Evolutionary conservation across 2,329 filamentous ascomycete genomes (phyloP), one percentile per base, ranked within the genome.

Genomic region (Alternaria ethzedia): DNA sequence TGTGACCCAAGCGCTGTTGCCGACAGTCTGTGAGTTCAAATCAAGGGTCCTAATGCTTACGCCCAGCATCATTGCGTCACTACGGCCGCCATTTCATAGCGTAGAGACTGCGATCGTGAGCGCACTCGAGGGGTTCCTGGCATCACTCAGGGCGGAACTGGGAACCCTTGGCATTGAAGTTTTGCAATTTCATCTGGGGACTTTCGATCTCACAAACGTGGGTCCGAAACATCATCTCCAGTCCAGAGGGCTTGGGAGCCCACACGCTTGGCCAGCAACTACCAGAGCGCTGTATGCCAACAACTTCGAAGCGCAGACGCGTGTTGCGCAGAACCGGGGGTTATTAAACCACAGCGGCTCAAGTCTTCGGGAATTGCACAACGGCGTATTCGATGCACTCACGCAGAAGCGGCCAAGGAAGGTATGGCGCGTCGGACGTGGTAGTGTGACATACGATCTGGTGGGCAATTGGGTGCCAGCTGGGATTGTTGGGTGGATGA

Each of bases 311-410:
- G 78, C 74, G 52, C 79, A 81, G 47, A 75, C 69, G 51, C 75
- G 78, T 13, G 71, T 78, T 11, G 78, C 73, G 32, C 70, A 72
- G 70, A 83, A 86, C 79, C 87, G 85, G 69, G 90, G 86, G 12
- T 81, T 87, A 62, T 82, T 84, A 50, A 81, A 80, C 59, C 78
- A 78, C 62, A 87, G 86, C 54, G 91, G 92, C 41, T 94, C 89
- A 65, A 89, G 91, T 4, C 84, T 97, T 49, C 86, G 92, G 30
- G 89, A 91, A 67, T 85, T 99, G 58, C 92, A 98, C 80, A 90
- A 93, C 75, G 90, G 92, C 3, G 90, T 99, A 10, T 96, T 97
- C 77, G 95, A 98, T 77, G 92, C 96, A 32, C 87, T 98, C 58
- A 90, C 92, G 67, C 86, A 88, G 46, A 87, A 87, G 69, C 77